Evolutionary conservation across 2,329 filamentous ascomycete species (phyloP).

Genomic region (Periconia macrospinosa): DNA sequence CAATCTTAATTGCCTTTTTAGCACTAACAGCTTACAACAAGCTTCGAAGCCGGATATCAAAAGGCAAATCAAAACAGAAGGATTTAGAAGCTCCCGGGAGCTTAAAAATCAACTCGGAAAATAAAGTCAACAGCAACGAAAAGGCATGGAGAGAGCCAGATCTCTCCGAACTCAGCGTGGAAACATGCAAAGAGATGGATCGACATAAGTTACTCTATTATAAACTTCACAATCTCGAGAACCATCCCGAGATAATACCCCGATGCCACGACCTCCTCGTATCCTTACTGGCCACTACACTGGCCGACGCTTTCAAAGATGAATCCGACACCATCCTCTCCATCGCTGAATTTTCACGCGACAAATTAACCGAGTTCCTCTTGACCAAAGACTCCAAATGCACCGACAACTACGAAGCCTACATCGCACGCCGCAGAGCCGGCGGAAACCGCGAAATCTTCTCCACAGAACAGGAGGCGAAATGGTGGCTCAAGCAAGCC

Average conservation of each 20-base stretch:
- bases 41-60: conserved; percentile 11
- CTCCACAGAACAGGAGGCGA: conserved; percentile 38
- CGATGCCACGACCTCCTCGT: conserved; percentile 38
- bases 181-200: conserved; percentile 6
- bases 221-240: conserved; percentile 47
- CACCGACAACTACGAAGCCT: conserved; percentile 38
- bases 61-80: conserved; percentile 15
- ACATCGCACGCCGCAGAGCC: conserved; percentile 36
- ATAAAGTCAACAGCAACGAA: not conserved
- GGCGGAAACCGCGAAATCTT: conserved; percentile 44
- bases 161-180: not conserved
- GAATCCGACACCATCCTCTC: conserved; percentile 31
- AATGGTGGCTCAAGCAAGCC: conserved; percentile 44
- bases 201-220: conserved; percentile 42
- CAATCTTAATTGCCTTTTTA: conserved; percentile 22
- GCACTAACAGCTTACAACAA: conserved; percentile 19
- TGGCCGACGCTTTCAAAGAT: conserved; percentile 20
- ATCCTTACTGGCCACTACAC: conserved; percentile 38
- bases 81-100: conserved; percentile 3
- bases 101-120: no score
- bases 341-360: conserved; percentile 32
- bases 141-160: not conserved
- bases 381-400: conserved; percentile 33
- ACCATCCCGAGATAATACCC: conserved; percentile 39
- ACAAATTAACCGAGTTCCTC: conserved; percentile 30